phyloP scores from a whole-genome alignment of 148 eudicot genomes.

The Silene conica region DNA sequence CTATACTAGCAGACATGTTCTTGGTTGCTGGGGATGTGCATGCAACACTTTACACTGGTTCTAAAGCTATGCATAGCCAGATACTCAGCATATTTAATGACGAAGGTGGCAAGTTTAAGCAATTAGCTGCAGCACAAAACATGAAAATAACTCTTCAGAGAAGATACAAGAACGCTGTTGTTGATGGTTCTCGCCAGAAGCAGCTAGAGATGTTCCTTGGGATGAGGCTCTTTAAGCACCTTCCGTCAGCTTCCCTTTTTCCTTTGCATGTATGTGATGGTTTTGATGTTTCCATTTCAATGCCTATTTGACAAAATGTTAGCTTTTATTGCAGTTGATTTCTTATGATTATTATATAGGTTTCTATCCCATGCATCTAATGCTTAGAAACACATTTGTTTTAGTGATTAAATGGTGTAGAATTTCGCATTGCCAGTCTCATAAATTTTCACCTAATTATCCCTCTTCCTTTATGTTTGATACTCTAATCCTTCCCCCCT shows the following conservation, averaged over 20 bases:
- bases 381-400: not conserved
- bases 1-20: conserved; percentile 84
- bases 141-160: conserved; percentile 87
- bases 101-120: conserved; percentile 88
- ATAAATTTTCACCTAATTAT: no score
- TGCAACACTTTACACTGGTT: conserved; percentile 95
- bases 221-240: conserved; percentile 84
- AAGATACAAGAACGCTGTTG: conserved; percentile 87
- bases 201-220: conserved; percentile 95
- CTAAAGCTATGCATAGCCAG: conserved; percentile 99
- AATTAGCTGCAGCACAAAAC: conserved; percentile 97
- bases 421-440: no score
- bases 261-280: conserved; percentile 66
- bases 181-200: conserved; percentile 95
- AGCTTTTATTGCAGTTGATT: conserved; percentile 1
- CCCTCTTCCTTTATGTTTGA: no score
- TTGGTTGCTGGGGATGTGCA: conserved; percentile 90
- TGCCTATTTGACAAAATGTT: conserved; percentile 4
- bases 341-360: not conserved
- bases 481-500: no score
- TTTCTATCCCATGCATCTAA: not conserved
- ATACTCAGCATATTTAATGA: conserved; percentile 88
- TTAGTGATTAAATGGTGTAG: not conserved
- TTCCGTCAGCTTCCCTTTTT: conserved; percentile 65
- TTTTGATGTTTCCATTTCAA: not conserved